A percentile compares a stretch with the other conserved stretches of the same genome.
These are phyloP conservation scores for Durotheca rogersii DNA, from an alignment of 495 filamentous ascomycete species.

Conservation along the genomic window DNA sequence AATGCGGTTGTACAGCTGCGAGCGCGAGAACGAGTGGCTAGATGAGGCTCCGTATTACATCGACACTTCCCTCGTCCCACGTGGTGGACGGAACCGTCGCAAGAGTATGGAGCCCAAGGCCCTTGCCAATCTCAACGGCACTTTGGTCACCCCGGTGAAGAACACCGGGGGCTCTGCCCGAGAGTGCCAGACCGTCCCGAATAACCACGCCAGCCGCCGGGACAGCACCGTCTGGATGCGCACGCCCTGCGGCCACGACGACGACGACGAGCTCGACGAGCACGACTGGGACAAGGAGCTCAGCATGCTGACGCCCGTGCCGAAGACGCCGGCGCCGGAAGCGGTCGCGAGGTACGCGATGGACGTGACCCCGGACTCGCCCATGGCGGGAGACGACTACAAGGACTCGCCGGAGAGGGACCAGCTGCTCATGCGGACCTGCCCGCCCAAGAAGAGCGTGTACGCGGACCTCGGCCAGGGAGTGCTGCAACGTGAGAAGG, in stretches of 20 bases:
- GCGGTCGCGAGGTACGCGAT: conserved; percentile 45
- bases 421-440: conserved; percentile 67
- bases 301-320: conserved; percentile 50
- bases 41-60: conserved; percentile 69
- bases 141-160: conserved; percentile 51
- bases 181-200: conserved; percentile 46
- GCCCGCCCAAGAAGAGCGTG: conserved; percentile 64
- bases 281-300: conserved; percentile 38
- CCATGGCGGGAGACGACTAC: conserved; percentile 20
- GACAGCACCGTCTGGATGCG: conserved; percentile 55
- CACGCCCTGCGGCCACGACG: conserved; percentile 43
- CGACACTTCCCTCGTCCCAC: conserved; percentile 69
- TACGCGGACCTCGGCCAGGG: conserved; percentile 43
- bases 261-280: conserved; percentile 39
- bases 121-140: conserved; percentile 71
- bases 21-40: conserved; percentile 74
- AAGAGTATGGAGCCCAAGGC: conserved; percentile 92
- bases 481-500: conserved; percentile 42
- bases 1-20: conserved; percentile 61
- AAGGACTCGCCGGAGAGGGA: conserved; percentile 37
- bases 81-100: conserved; percentile 72
- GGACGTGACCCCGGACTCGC: conserved; percentile 41
- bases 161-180: conserved; percentile 31
- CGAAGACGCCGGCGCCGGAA: conserved; percentile 56
- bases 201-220: conserved; percentile 48